Conservation (phyloP, 345 rosid genomes). For the Camelina laxa region DNA sequence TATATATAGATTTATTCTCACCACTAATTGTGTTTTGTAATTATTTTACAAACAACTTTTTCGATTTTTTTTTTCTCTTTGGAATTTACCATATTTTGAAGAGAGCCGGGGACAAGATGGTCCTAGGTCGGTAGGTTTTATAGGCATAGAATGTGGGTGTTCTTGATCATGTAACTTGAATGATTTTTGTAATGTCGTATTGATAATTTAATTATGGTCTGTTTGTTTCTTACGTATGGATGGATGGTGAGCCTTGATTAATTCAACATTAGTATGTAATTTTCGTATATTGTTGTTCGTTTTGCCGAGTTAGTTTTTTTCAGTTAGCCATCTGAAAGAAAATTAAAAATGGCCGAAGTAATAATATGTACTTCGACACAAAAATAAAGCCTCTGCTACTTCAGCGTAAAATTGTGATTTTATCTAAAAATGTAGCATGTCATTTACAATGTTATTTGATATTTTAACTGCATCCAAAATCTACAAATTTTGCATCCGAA, state of each 20-base stretch:
- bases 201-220: slow-evolving; percentile 9
- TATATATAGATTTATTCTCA: slow-evolving; percentile 17
- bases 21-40: slow-evolving; percentile 11
- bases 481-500: slow-evolving; percentile 6
- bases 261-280: not conserved
- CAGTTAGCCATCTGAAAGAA: not conserved
- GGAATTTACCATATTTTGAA: slow-evolving; percentile 3
- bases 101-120: slow-evolving; percentile 26
- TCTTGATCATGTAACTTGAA: slow-evolving; percentile 9
- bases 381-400: not conserved
- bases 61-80: not conserved
- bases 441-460: not conserved
- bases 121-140: slow-evolving; percentile 29
- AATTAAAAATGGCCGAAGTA: not conserved
- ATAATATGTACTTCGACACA: not conserved
- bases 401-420: not conserved
- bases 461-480: too few relatives aligned
- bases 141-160: slow-evolving; percentile 36
- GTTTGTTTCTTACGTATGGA: slow-evolving; percentile 19
- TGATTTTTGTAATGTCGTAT: slow-evolving; percentile 12
- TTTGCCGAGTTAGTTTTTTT: not conserved
- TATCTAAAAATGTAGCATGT: not conserved
- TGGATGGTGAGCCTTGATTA: not conserved
- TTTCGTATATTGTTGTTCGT: slow-evolving; percentile 7
- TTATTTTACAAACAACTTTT: slow-evolving; percentile 11